Conservation (phyloP, 148 eudicot species). For the Silene conica region DNA sequence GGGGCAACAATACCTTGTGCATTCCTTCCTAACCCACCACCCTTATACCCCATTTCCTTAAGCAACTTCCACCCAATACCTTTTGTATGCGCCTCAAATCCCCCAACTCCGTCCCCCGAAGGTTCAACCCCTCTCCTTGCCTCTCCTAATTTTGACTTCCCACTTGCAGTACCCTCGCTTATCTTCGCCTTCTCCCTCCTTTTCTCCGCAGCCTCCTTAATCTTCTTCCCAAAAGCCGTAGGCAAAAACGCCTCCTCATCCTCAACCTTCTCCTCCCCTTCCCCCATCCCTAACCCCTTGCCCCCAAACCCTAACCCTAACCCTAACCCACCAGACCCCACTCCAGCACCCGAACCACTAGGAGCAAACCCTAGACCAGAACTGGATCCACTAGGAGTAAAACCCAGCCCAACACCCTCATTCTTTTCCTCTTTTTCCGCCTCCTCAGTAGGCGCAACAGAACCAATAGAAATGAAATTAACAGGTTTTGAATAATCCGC, state of each 20-base stretch:
- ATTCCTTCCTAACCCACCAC: constrained; percentile 83
- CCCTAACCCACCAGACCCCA: constrained; percentile 26
- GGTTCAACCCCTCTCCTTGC: constrained; percentile 32
- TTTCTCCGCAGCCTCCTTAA: constrained; percentile 57
- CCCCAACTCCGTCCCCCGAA: constrained; percentile 36
- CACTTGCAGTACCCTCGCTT: constrained; percentile 14
- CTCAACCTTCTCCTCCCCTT: constrained; percentile 28
- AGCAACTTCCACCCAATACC: constrained; percentile 78
- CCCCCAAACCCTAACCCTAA: not conserved
- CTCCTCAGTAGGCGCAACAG: constrained; percentile 53
- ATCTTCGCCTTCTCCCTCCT: constrained; percentile 55
- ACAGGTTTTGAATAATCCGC: constrained; percentile 74
- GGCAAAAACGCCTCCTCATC: constrained; percentile 47
- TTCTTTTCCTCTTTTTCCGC: constrained; percentile 31
- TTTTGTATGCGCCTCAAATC: constrained; percentile 70
- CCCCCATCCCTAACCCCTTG: constrained; percentile 1
- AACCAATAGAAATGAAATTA: constrained; percentile 63
- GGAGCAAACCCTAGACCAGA: constrained; percentile 17
- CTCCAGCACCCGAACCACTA: constrained; percentile 36
- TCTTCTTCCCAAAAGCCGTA: constrained; percentile 62
- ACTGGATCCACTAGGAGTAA: constrained; percentile 43
- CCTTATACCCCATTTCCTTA: constrained; percentile 77
- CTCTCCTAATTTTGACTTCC: constrained; percentile 31
- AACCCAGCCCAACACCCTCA: constrained; percentile 10
- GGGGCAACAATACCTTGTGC: constrained; percentile 83